Evolutionary conservation across 192 early-diverging fungal species (phyloP).

Genomic region (Backusella morwellensis): DNA sequence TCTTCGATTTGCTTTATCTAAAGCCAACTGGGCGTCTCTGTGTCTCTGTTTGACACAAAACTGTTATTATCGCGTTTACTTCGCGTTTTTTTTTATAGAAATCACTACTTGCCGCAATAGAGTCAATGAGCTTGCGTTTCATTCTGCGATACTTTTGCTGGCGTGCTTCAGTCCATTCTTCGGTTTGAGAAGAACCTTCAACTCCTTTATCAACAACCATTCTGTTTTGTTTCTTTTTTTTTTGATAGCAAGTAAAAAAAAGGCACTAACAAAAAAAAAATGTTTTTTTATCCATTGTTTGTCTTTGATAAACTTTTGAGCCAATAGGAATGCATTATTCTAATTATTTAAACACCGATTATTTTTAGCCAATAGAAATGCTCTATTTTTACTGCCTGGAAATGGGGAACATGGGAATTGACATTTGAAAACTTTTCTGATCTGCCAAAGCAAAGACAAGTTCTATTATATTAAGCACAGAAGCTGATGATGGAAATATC

Average conservation of each 20-base stretch:
- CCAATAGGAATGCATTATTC: too few relatives aligned
- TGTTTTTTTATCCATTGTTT: background rate
- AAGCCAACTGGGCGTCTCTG: background rate
- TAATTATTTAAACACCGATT: too few relatives aligned
- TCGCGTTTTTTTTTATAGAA: background rate
- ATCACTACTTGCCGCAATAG: constrained; percentile 13
- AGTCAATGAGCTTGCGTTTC: constrained; percentile 24
- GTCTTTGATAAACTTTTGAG: too few relatives aligned
- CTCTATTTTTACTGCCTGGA: too few relatives aligned
- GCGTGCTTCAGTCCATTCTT: constrained; percentile 17
- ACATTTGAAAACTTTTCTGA: too few relatives aligned
- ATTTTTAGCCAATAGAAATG: too few relatives aligned
- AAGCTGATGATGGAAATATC: too few relatives aligned
- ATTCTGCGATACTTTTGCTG: constrained; percentile 16
- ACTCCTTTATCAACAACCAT: background rate
- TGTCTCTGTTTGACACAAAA: constrained; percentile 11
- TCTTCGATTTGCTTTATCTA: constrained; percentile 26
- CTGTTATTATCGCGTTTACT: background rate
- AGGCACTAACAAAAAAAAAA: background rate
- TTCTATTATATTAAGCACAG: too few relatives aligned
- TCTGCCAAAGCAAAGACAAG: too few relatives aligned
- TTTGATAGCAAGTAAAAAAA: background rate
- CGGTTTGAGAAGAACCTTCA: background rate
- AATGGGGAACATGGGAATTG: too few relatives aligned
- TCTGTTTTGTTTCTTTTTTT: background rate